phyloP scores from a whole-genome alignment of 1,139 yeast genomes.

The Candida pseudocylindracea region DNA sequence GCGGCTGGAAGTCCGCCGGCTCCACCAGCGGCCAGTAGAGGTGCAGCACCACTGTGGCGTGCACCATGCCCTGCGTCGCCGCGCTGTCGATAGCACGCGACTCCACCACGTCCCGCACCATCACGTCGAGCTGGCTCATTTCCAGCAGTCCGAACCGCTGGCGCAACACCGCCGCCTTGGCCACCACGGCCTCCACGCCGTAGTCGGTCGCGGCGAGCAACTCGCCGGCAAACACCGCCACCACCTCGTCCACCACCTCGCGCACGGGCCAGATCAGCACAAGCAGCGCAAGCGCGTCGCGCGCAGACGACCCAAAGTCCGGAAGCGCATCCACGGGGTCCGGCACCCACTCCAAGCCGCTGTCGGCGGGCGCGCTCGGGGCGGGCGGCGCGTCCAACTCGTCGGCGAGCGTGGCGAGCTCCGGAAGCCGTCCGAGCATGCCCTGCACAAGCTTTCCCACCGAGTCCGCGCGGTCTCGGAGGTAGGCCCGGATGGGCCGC shows the following conservation, averaged over 20 bases:
- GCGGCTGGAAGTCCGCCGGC: too few relatives aligned
- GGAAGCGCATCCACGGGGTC: conserved; percentile 89
- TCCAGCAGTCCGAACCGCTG: conserved; percentile 52
- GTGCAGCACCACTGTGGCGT: too few relatives aligned
- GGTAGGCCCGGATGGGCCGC: conserved; percentile 41
- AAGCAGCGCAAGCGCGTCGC: conserved; percentile 51
- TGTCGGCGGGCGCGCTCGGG: conserved; percentile 7
- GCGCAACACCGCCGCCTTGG: conserved; percentile 22
- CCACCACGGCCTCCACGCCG: background rate
- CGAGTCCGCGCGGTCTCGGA: conserved; percentile 57
- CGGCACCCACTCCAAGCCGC: conserved; percentile 53
- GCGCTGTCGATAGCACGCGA: too few relatives aligned
- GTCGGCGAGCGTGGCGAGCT: background rate
- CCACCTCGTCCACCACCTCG: conserved; percentile 50
- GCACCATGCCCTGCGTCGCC: too few relatives aligned
- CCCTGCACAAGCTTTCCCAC: conserved; percentile 53
- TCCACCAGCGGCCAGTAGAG: too few relatives aligned
- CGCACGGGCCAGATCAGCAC: conserved; percentile 62
- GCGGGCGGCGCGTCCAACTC: background rate
- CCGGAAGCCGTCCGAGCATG: conserved; percentile 19
- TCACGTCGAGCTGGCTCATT: conserved; percentile 54
- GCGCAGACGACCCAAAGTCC: conserved; percentile 49
- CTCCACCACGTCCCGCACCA: conserved; percentile 56
- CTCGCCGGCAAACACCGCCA: conserved; percentile 42
- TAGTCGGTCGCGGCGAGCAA: conserved; percentile 19